Base-by-base conservation (phyloP, 352 stramenopile genomes). In the Phytopythium boreale region DNA sequence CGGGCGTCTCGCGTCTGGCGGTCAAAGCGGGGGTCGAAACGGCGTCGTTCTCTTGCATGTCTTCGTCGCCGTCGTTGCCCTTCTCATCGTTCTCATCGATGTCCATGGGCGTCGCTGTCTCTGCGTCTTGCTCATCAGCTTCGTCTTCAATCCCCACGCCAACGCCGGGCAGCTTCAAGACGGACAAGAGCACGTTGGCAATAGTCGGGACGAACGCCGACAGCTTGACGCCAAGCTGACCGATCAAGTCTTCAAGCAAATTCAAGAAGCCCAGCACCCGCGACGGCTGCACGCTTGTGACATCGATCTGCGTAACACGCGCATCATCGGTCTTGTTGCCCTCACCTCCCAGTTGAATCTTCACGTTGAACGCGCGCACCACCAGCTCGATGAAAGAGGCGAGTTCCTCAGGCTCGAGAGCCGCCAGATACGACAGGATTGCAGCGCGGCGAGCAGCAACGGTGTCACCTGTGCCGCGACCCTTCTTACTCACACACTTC, bases 211-310 rank as follows among this genome's bases (percentile, higher is more conserved):
- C 76, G 47, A 95, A 98, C 26, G 74, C 62, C 24, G 88, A 67
- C 46, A 97, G 66, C 66, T 95, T 93, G 0, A 95, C 82, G 12
- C 89, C 89, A 11, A 98, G 75, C 68, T 98, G 92, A 0, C 65
- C 75, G 12, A 97, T 83, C 9, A 98, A 70, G 57, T 97, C 90
- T 46, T 96, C 83, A 31, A 97, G 59, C 46, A 98, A 62, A 52
- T 97, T 97, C 44, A 98, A 71, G 65, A 98, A 98, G 37, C 92
- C 92, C 26, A 97, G 77, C 27, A 93, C 84, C 27, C 85, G 85
- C 14, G 85, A 92, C 31, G 76, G 71, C 41, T 91, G 82, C n/a
- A 92, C 80, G n/a, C 24, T 68, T 6, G 73, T 70, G n/a, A 92
- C 71, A 34, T 27, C 31, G 15, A 64, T 36, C 2, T 8, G 46